Base-by-base conservation (phyloP, 768 basidiomycete species). In the Exidia glandulosa region DNA sequence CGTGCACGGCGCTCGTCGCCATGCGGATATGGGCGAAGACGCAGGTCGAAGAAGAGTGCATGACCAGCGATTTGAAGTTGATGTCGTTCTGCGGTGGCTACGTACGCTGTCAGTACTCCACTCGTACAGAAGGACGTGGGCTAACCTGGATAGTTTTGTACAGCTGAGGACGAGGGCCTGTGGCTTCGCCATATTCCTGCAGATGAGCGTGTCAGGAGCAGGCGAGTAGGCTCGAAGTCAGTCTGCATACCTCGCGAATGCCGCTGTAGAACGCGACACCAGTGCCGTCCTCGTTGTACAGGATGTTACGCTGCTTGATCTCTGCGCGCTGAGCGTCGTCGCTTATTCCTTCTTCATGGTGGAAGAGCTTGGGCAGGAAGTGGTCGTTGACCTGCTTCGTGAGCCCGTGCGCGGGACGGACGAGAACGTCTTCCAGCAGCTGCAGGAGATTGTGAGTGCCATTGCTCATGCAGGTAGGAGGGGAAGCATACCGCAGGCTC, bases 21-120 rank as follows among this genome's bases (percentile, higher is more conserved):
- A 69, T 69, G 60, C 71, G 67, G 61, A 71, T 70, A 61, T 72
- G 71, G 31, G 67, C 68, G 62, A 72, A 65, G 19, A 70, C 59
- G 57, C 64, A 61, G 57, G 31, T 61, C 41, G 68, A 59, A 59
- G 68, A 47, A 6, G 68, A 68, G 60, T 68, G 57, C 41, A 3
- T 33, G 4, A 57, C 65, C 56, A 71, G 59, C 29, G 65, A 66
- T 10, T 58, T 58, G 64, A 67, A 66, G 57, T 65, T 59, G 0
- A 65, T 63, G 66, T 71, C 67, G 27, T 68, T 64, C 56, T 61
- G n/a, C 1, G 68, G 70, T 32, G 67, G 69, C 19, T n/a, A n/a
- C n/a, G n/a, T n/a, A n/a, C n/a, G n/a, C n/a, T n/a, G n/a, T n/a
- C n/a, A n/a, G n/a, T n/a, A n/a, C n/a, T n/a, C n/a, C n/a, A n/a